Base-by-base conservation (phyloP, 2,329 filamentous ascomycete species). In the Cercospora nicotianae region DNA sequence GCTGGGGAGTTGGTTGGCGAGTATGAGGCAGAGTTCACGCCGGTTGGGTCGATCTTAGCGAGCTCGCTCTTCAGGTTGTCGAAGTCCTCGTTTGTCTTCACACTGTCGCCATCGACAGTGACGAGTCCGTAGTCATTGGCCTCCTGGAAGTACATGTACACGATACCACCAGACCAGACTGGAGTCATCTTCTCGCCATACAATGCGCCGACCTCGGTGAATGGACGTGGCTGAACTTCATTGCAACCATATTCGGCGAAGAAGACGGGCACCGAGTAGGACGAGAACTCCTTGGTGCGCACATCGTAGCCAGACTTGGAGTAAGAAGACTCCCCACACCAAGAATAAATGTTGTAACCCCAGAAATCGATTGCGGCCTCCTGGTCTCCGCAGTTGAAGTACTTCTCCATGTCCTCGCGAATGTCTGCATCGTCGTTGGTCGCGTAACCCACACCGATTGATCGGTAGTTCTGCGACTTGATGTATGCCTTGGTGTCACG, bases 301-400 rank as follows among this genome's bases (percentile, higher is more conserved):
- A 89, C 86, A 72, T 90, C 85, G 82, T 94, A 99, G 64, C 93
- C 92, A 3, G 95, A 97, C 68, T 85, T 78, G 39, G 84, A 77
- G 83, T 91, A 95, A 76, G 84, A 88, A 77, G 92, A 96, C 74
- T 94, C 81, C 74, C 94, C 95, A 80, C 95, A 99, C 95, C 95
- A 99, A 63, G 94, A 96, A 87, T 99, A 99, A 83, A 98, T 97
- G 86, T 99, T 99, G 90, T 98, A 98, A 68, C 95, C 95, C 92
- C 94, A 99, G 86, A 96, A 98, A 82, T 99, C 95, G 73, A 98
- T 97, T 69, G 91, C 80, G 77, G 82, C 81, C 8, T 84, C 82
- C 36, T 84, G 78, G 69, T 87, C 80, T 69, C 94, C 92, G 79
- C 95, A 99, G 86, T 97, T 94, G 84, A 99, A 97, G 87, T 96